Percentiles rank a stretch among this genome's conserved stretches.
Evolutionary conservation across 805 yeast genomes (phyloP).

Genomic region (Cyberlindnera euphorbiiphila): DNA sequence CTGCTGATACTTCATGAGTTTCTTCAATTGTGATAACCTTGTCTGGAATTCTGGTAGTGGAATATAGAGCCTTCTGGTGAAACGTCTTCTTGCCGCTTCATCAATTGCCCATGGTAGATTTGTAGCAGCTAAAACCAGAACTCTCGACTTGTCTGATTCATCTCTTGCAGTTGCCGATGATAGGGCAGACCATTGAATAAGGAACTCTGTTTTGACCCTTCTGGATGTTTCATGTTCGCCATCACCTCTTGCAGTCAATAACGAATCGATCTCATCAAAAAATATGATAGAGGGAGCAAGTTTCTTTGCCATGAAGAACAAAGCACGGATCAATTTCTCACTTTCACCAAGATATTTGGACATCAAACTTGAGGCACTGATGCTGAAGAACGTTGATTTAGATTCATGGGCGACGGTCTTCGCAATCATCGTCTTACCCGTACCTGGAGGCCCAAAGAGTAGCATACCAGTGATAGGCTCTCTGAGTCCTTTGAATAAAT

Average conservation of each 20-base stretch:
- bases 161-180: slow-evolving; percentile 70
- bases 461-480: slow-evolving; percentile 98
- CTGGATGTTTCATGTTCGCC: slow-evolving; percentile 87
- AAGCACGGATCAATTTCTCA: slow-evolving; percentile 86
- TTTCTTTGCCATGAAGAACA: slow-evolving; percentile 78
- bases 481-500: slow-evolving; percentile 81
- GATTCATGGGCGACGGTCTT: slow-evolving; percentile 96
- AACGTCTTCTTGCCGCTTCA: slow-evolving; percentile 93
- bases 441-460: slow-evolving; percentile 97
- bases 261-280: slow-evolving; percentile 93
- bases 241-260: slow-evolving; percentile 69
- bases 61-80: slow-evolving; percentile 86
- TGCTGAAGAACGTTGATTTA: slow-evolving; percentile 85
- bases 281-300: slow-evolving; percentile 91
- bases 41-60: slow-evolving; percentile 91
- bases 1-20: slow-evolving; percentile 66
- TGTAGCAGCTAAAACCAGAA: slow-evolving; percentile 89
- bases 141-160: slow-evolving; percentile 48
- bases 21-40: slow-evolving; percentile 63
- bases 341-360: slow-evolving; percentile 89
- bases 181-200: slow-evolving; percentile 92
- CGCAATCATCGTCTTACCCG: slow-evolving; percentile 97
- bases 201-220: slow-evolving; percentile 86
- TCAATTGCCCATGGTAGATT: slow-evolving; percentile 96
- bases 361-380: slow-evolving; percentile 84